Percentiles rank a stretch among this genome's conserved stretches.
Conservation (phyloP, 768 basidiomycete genomes). For the Mycena crocata region DNA sequence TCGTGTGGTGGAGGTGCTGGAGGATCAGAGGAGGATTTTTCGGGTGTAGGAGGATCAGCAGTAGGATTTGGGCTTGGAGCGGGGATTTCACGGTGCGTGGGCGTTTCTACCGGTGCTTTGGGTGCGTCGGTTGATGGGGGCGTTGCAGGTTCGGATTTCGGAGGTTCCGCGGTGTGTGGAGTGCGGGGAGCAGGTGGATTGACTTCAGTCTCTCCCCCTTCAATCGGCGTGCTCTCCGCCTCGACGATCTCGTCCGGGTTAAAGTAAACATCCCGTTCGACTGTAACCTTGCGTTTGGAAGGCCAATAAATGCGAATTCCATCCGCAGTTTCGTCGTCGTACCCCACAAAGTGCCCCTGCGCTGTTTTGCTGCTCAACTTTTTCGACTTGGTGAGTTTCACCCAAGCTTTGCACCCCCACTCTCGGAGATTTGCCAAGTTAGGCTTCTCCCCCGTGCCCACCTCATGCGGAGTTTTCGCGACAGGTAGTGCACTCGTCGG, state of each 20-base stretch:
- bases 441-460: constrained; percentile 19
- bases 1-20: constrained; percentile 26
- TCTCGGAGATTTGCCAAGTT: constrained; percentile 10
- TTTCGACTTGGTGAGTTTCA: constrained; percentile 11
- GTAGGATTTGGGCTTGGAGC: neutral
- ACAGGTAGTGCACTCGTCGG: constrained; percentile 20
- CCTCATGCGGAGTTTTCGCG: constrained; percentile 14
- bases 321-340: constrained; percentile 40
- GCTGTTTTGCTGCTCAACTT: constrained; percentile 38
- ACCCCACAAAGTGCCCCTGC: constrained; percentile 38
- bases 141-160: neutral
- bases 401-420: constrained; percentile 43
- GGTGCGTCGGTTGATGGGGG: neutral
- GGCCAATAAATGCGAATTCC: constrained; percentile 46
- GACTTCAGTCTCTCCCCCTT: constrained; percentile 39
- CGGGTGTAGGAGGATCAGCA: neutral
- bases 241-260: constrained; percentile 32
- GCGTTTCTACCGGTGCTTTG: neutral
- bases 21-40: neutral
- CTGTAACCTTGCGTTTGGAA: constrained; percentile 34
- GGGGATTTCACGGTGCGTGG: constrained; percentile 4
- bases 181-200: constrained; percentile 16
- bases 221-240: constrained; percentile 39
- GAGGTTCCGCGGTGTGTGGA: neutral
- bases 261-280: constrained; percentile 42